Evolutionary conservation across 2,329 filamentous ascomycete species (phyloP), one percentile per base, ranked within the genome.

Genomic region (Drechslera avenae): DNA sequence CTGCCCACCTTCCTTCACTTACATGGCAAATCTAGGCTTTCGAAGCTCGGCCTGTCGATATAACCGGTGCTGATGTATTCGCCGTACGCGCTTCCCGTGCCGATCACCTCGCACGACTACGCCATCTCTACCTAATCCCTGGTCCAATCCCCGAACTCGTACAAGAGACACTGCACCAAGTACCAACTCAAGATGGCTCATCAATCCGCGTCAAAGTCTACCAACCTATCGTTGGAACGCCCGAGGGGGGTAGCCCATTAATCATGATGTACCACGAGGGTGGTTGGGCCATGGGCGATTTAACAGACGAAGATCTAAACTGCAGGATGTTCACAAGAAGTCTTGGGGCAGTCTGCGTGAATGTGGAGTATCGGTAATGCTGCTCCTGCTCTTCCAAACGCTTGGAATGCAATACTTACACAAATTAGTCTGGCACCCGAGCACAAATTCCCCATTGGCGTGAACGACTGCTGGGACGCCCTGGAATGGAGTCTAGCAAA

Each of bases 401-500:
- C 13, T 12, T 12, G 19, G 31, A 13, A 17, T 1, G 6, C 9
- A 8, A 16, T 12, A n/a, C 39, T 39, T 28, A 47, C 19, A 5
- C 5, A 14, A 12, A 3, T 10, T 59, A 80, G 68, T 1, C 73
- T 81, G 26, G 80, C 79, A 6, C 81, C 81, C 0, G 80, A 81
- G 50, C 68, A 81, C 55, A 68, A 71, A 18, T 83, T 82, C 49
- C 81, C 81, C 0, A 68, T 66, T 1, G 75, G 75, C 3, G 67
- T 82, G 1, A 68, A 81, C 45, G 81, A 84, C 57, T 73, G 72
- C 45, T 78, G 75, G 52, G 79, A 81, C 54, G 73, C 73, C 1
- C 66, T 78, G 0, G 64, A 71, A 53, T 80, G 78, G 78, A 73
- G 74, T 34, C 63, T 62, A 14, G 57, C 52, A 19, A 66, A 66